Conservation (phyloP, 768 basidiomycete genomes). For the Macrolepiota dolichaula region DNA sequence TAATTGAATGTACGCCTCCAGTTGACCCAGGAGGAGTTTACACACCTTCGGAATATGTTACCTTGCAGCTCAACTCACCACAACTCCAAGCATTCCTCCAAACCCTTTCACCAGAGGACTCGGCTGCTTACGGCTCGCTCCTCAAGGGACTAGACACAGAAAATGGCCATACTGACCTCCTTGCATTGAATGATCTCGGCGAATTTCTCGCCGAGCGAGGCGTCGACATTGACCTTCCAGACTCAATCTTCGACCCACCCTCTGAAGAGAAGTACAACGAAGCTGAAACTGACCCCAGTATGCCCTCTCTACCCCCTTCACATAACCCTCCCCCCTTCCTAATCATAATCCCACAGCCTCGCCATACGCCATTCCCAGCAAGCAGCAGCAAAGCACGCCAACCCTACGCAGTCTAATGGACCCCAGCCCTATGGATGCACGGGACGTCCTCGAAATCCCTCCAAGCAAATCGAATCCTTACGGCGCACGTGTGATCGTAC, state of each 20-base stretch:
- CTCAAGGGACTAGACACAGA: not conserved
- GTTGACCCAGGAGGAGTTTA: conserved; percentile 1
- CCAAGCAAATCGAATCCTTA: conserved; percentile 50
- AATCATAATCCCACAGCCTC: not conserved
- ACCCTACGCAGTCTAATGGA: conserved; percentile 56
- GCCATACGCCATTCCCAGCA: not conserved
- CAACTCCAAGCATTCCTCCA: not conserved
- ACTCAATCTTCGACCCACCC: not conserved
- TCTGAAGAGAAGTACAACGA: not conserved
- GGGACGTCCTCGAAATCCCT: conserved; percentile 50
- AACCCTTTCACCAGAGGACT: not conserved
- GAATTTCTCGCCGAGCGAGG: not conserved
- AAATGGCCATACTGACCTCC: not conserved
- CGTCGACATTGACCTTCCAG: not conserved
- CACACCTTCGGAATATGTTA: not conserved
- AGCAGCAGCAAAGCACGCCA: not conserved
- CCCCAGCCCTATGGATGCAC: conserved; percentile 58
- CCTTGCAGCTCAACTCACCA: not conserved
- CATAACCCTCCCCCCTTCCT: not conserved
- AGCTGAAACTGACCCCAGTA: not conserved
- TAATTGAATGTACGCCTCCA: not conserved
- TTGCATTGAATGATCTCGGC: conserved; percentile 1
- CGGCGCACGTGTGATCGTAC: conserved; percentile 60
- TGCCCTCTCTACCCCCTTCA: not conserved
- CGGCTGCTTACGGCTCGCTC: not conserved